phyloP scores from a whole-genome alignment of 768 basidiomycete genomes.

The Psilocybe azurescens region DNA sequence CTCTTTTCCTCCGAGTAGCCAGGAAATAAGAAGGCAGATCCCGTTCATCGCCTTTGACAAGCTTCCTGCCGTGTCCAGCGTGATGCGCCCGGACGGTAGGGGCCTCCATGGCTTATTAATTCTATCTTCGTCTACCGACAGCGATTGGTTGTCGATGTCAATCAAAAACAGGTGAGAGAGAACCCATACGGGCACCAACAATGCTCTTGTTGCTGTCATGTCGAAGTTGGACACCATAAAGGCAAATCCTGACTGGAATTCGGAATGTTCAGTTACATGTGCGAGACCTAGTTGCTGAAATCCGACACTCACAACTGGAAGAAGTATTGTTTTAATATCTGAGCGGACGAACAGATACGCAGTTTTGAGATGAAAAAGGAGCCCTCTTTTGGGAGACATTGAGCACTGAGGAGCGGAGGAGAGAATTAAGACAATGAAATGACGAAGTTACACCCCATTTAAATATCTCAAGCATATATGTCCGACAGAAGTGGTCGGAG shows the following conservation, averaged over 20 bases:
- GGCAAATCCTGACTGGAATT: background rate
- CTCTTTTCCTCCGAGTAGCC: background rate
- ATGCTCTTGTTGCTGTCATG: background rate
- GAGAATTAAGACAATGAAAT: too few relatives aligned
- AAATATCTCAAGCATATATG: too few relatives aligned
- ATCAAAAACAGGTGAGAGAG: background rate
- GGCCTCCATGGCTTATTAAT: conserved; percentile 9
- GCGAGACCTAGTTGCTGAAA: background rate
- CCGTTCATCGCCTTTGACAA: background rate
- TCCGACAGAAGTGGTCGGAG: too few relatives aligned
- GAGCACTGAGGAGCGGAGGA: too few relatives aligned
- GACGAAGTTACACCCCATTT: too few relatives aligned
- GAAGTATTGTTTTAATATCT: conserved; percentile 2
- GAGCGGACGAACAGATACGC: conserved; percentile 3
- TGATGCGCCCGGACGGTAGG: conserved; percentile 1
- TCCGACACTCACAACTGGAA: background rate
- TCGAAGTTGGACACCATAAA: background rate
- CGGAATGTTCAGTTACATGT: background rate
- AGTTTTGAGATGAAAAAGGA: conserved; percentile 1
- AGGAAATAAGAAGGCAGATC: background rate
- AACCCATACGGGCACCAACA: background rate
- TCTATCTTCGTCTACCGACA: background rate
- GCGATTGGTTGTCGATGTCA: background rate
- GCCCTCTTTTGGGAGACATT: background rate
- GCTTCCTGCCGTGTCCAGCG: background rate